These are phyloP conservation scores for Aureobasidium sp. DNA, from an alignment of 2,329 filamentous ascomycete genomes.

Conservation along the genomic window DNA sequence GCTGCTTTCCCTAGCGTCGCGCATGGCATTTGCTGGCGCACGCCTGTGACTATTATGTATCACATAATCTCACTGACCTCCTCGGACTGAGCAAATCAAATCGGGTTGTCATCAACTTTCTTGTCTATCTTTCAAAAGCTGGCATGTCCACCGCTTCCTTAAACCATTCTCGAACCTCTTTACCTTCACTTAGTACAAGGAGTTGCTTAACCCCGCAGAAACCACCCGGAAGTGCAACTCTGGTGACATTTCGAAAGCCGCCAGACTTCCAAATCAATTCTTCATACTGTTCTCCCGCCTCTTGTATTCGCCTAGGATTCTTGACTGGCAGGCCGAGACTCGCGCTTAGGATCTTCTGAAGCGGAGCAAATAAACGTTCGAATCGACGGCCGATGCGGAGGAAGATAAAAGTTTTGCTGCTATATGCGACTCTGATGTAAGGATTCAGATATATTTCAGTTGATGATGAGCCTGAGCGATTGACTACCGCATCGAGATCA, in stretches of 20 bases:
- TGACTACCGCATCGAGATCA: constrained; percentile 31
- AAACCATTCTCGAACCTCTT: constrained; percentile 10
- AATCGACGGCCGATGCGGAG: constrained; percentile 55
- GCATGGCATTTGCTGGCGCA: not conserved
- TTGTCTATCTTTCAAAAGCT: not conserved
- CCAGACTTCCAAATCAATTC: constrained; percentile 47
- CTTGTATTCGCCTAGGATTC: constrained; percentile 55
- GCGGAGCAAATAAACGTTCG: constrained; percentile 48
- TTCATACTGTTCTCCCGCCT: constrained; percentile 47
- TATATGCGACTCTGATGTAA: constrained; percentile 65
- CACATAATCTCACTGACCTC: not conserved
- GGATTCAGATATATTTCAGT: constrained; percentile 67
- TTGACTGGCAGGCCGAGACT: constrained; percentile 50
- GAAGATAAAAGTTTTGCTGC: constrained; percentile 49
- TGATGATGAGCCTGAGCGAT: constrained; percentile 19
- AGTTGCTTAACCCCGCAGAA: constrained; percentile 49
- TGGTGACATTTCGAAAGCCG: constrained; percentile 28
- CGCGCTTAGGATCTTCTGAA: constrained; percentile 45
- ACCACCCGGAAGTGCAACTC: constrained; percentile 44
- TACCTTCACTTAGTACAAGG: constrained; percentile 37
- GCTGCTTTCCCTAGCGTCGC: not conserved
- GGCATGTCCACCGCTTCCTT: constrained; percentile 11
- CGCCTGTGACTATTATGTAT: not conserved
- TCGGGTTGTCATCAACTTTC: not conserved
- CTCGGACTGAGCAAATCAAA: not conserved